These are phyloP conservation scores for Colletotrichum sp. DNA, from an alignment of 2,329 filamentous ascomycete genomes.

Conservation along the genomic window DNA sequence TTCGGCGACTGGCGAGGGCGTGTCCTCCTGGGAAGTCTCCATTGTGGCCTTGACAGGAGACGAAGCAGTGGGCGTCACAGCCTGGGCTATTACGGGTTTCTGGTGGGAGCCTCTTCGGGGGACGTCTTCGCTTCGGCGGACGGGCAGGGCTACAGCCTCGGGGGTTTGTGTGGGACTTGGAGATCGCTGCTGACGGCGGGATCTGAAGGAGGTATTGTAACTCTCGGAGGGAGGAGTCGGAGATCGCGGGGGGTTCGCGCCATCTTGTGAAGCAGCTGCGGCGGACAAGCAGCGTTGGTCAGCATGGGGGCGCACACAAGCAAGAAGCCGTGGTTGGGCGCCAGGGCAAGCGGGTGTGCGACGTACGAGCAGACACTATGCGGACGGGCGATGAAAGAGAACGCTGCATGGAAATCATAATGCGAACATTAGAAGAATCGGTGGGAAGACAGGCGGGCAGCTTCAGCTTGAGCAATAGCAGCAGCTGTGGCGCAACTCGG, in stretches of 20 bases:
- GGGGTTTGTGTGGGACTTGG: slow-evolving; percentile 59
- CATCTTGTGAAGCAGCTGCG: slow-evolving; percentile 57
- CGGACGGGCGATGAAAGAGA: slow-evolving; percentile 68
- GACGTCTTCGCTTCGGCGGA: slow-evolving; percentile 49
- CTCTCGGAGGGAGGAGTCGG: slow-evolving; percentile 47
- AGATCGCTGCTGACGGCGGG: slow-evolving; percentile 54
- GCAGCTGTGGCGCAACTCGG: slow-evolving; percentile 25
- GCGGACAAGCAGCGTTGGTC: slow-evolving; percentile 25
- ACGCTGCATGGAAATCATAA: slow-evolving; percentile 65
- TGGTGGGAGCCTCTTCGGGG: slow-evolving; percentile 45
- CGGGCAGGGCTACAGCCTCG: slow-evolving; percentile 45
- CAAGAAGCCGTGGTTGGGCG: background rate
- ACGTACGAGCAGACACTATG: slow-evolving; percentile 66
- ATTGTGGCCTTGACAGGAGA: slow-evolving; percentile 23
- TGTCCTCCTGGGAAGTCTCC: slow-evolving; percentile 27
- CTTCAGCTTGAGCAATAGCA: slow-evolving; percentile 28
- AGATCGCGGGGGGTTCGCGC: slow-evolving; percentile 41
- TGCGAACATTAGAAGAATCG: slow-evolving; percentile 48
- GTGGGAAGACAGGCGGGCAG: slow-evolving; percentile 35
- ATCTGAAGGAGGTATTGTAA: slow-evolving; percentile 60
- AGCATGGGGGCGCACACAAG: background rate
- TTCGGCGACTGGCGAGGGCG: slow-evolving; percentile 36
- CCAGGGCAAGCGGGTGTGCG: slow-evolving; percentile 12
- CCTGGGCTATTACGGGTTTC: slow-evolving; percentile 57
- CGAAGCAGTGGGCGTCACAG: slow-evolving; percentile 33